Evolutionary conservation across 108 stramenopile species (phyloP), one percentile per base, ranked within the genome.

Genomic region (Skeletonema tropicum): DNA sequence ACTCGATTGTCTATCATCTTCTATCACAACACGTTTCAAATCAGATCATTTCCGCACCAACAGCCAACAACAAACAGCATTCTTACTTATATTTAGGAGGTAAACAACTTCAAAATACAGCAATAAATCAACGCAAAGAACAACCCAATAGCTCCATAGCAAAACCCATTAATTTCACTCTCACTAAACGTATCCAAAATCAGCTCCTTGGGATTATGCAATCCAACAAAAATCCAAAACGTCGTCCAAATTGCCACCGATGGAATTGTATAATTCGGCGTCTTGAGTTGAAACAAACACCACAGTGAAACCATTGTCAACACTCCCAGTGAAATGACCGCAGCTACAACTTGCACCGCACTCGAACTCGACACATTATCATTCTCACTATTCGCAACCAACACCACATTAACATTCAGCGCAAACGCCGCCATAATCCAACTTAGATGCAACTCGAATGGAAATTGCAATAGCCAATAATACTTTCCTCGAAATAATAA

Each of bases 221-320:
- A 68, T 75, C 87, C 88, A 9, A 63, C 38, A 17, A 62, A 70
- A 45, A 90, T 87, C 57, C 75, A 76, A 57, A 66, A 66, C 10
- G 76, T 68, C 3, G 92, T 90, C 92, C 92, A 94, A 6, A 72
- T 84, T 36, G 89, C 30, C 3, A 87, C 86, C 35, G 66, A 58
- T 8, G 90, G 83, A 14, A 91, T 64, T 2, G 89, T 87, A 55
- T 65, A 87, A 25, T 85, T 74, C 7, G 75, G 61, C 6, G 45
- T 76, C 15, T 69, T 62, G 10, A 68, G 41, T 33, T 67, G 29
- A 26, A 64, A 73, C n/a, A 85, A 70, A 48, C 74, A 73, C 13
- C 19, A 85, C 5, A 81, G 26, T 4, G 85, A 83, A 14, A 76
- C 70, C 5, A 85, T 23, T 3, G 82, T 58, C 15, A 90, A 58